These are phyloP conservation scores for Moesziomyces sp. DNA, from an alignment of 1,284 basidiomycete genomes.

Conservation along the genomic window DNA sequence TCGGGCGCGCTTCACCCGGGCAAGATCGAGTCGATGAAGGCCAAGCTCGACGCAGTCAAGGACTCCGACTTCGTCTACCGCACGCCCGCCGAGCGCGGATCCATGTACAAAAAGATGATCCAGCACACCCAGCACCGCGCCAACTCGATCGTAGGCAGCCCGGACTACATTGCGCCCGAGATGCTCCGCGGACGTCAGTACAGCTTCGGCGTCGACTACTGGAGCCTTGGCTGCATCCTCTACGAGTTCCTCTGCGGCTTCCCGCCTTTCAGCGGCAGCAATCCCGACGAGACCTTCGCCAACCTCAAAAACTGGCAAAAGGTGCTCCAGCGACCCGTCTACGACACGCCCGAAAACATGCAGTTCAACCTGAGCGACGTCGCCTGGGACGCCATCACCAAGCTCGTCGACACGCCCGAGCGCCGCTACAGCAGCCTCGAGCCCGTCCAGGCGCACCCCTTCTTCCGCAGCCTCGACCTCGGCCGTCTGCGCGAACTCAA, in stretches of 20 bases:
- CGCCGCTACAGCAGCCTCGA: conserved; percentile 80
- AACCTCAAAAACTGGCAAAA: conserved; percentile 98
- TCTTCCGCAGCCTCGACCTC: conserved; percentile 84
- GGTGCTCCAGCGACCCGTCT: conserved; percentile 86
- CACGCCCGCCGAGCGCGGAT: conserved; percentile 92
- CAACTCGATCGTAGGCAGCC: conserved; percentile 97
- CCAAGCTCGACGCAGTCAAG: conserved; percentile 97
- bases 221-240: conserved; percentile 97
- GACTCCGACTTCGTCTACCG: conserved; percentile 90
- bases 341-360: conserved; percentile 93
- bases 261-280: conserved; percentile 95
- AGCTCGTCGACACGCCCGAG: conserved; percentile 81
- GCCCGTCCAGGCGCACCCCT: conserved; percentile 82
- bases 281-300: conserved; percentile 98
- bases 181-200: conserved; percentile 95
- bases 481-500: conserved; percentile 78
- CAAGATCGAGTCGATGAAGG: conserved; percentile 91
- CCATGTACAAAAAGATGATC: conserved; percentile 91
- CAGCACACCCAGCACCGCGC: conserved; percentile 88
- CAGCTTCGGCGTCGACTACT: conserved; percentile 95
- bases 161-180: conserved; percentile 85
- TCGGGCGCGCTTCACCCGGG: conserved; percentile 95
- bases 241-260: conserved; percentile 91
- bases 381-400: conserved; percentile 94
- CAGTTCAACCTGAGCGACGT: conserved; percentile 95